phyloP scores from a whole-genome alignment of 2,329 filamentous ascomycete species.

The Juglanconis sp. region DNA sequence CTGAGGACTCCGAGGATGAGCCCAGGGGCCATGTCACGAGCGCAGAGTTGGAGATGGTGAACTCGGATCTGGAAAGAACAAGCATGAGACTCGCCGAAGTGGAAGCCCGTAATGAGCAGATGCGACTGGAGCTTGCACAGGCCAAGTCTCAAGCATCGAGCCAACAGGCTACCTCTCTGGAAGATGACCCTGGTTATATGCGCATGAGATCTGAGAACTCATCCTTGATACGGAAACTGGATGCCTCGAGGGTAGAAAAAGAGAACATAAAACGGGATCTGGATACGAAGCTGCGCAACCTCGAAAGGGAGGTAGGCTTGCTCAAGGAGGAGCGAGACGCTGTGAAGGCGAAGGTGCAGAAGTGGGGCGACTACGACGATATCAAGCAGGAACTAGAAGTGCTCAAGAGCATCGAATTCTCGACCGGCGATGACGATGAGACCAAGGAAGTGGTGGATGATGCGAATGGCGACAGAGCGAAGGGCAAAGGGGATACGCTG shows the following conservation, averaged over 20 bases:
- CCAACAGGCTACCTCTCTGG: constrained; percentile 59
- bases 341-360: constrained; percentile 77
- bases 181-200: constrained; percentile 87
- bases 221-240: constrained; percentile 82
- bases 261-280: constrained; percentile 75
- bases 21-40: constrained; percentile 67
- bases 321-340: constrained; percentile 78
- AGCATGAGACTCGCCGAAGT: constrained; percentile 84
- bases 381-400: constrained; percentile 95
- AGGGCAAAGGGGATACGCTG: constrained; percentile 71
- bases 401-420: constrained; percentile 96
- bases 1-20: constrained; percentile 49
- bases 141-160: constrained; percentile 70
- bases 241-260: constrained; percentile 77
- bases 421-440: constrained; percentile 81
- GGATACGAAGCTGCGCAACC: constrained; percentile 70
- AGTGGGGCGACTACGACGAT: constrained; percentile 92
- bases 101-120: constrained; percentile 89
- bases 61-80: constrained; percentile 85
- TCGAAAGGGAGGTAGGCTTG: constrained; percentile 74
- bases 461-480: constrained; percentile 49
- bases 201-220: constrained; percentile 91
- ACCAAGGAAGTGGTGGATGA: constrained; percentile 27
- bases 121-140: constrained; percentile 86
- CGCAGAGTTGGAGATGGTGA: constrained; percentile 91